phyloP scores from a whole-genome alignment of 441 rosid genomes.

The Isatis lusitanica region DNA sequence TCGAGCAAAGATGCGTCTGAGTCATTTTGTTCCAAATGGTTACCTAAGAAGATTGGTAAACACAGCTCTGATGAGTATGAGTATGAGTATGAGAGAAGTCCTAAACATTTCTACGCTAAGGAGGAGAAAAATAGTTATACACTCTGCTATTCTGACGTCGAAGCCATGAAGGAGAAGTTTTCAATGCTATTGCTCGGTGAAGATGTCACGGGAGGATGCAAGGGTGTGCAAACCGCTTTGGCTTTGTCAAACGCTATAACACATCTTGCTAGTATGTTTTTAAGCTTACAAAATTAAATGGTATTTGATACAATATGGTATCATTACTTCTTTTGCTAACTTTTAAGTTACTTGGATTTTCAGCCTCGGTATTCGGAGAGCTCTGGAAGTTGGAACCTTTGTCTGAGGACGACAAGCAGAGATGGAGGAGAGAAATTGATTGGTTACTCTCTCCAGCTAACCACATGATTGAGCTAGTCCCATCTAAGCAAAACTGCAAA shows the following conservation, averaged over 20 bases:
- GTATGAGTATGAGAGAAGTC: slow-evolving; percentile 56
- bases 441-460: slow-evolving; percentile 86
- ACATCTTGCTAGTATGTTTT: slow-evolving; percentile 65
- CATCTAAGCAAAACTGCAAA: slow-evolving; percentile 70
- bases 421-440: slow-evolving; percentile 81
- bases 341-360: slow-evolving; percentile 14
- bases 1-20: slow-evolving; percentile 77
- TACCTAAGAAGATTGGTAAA: slow-evolving; percentile 13
- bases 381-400: slow-evolving; percentile 92
- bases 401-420: slow-evolving; percentile 63
- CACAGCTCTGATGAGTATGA: slow-evolving; percentile 42
- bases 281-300: background rate
- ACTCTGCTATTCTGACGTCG: slow-evolving; percentile 50
- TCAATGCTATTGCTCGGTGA: slow-evolving; percentile 73
- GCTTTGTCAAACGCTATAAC: slow-evolving; percentile 77
- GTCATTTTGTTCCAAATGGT: slow-evolving; percentile 65
- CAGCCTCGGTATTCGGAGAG: slow-evolving; percentile 82
- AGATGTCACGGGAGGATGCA: slow-evolving; percentile 68
- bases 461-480: slow-evolving; percentile 89
- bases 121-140: slow-evolving; percentile 51
- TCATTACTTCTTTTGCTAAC: background rate
- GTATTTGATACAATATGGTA: background rate
- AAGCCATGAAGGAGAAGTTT: slow-evolving; percentile 72
- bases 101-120: slow-evolving; percentile 42
- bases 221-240: slow-evolving; percentile 64